Percentiles rank a stretch among this genome's conserved stretches.
These are phyloP conservation scores for Conticribra weissflogii DNA, from an alignment of 108 stramenopile genomes.

Conservation along the genomic window DNA sequence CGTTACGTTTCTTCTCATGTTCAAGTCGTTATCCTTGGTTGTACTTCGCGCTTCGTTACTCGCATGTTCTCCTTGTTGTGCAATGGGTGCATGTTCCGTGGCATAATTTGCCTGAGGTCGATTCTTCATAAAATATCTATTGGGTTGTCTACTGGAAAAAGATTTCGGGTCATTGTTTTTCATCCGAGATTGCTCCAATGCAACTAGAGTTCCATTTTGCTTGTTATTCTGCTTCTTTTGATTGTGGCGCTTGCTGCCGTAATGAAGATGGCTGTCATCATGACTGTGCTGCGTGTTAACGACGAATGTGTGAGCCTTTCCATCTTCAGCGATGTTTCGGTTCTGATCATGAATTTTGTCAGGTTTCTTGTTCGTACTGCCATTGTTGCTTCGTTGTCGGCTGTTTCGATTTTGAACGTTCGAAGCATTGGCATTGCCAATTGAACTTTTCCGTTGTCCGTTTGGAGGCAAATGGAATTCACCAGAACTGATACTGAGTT, in stretches of 20 bases:
- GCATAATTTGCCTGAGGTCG: too few species aligned
- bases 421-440: too few species aligned
- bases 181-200: background rate
- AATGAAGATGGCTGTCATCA: background rate
- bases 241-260: background rate
- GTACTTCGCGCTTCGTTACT: too few species aligned
- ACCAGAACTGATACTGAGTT: too few species aligned
- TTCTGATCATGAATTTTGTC: background rate
- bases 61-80: too few species aligned
- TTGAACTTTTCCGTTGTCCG: too few species aligned
- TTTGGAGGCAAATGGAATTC: too few species aligned
- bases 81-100: too few species aligned
- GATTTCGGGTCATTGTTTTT: background rate
- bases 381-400: too few species aligned
- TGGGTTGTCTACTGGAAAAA: background rate
- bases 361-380: background rate
- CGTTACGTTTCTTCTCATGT: too few species aligned
- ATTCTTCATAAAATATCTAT: background rate
- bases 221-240: background rate
- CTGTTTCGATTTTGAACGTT: too few species aligned
- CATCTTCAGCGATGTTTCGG: background rate
- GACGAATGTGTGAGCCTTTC: background rate
- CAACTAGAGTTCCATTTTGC: background rate
- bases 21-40: too few species aligned
- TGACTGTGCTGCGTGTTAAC: background rate